Base-by-base conservation (phyloP, 1,139 yeast genomes). In the Meyerozyma guilliermondii region DNA sequence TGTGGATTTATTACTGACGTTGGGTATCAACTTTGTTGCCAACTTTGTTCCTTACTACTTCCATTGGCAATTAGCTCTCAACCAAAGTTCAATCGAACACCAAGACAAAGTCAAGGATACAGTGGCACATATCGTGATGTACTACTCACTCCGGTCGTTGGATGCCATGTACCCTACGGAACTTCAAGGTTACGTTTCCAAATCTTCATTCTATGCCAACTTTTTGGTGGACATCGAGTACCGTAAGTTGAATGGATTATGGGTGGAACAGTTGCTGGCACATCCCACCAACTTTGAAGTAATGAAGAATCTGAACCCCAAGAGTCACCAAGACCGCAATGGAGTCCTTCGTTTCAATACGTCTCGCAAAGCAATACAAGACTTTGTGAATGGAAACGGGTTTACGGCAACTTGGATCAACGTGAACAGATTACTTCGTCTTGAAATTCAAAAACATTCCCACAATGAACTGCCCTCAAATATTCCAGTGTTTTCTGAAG, bases 31-130 rank as follows among this genome's bases (percentile, higher is more conserved):
- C 48, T 71, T 76, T 33, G 51, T 73, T 13, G 63, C 60, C 46
- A 75, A 75, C 50, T 74, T 68, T 41, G 50, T 76, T 7, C 77
- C 80, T 5, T 74, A 68, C 50, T 72, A 74, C 50, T 67, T 65
- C 48, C 69, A 68, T 46, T 76, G 81, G 80, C 63, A 65, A 39
- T 45, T 66, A 36, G 44, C 46, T 6, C 51, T 47, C 20, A 43
- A 49, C 33, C 42, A 50, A 14, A 29, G 16, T 7, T 6, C 33
- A 16, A 13, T 29, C 1, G 33, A 29, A 13, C 7, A 29, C 11
- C 33, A 7, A 4, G 33, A 29, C 16, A 53, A 50, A 29, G 48
- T 60, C 11, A 62, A 56, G 41, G 76, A 72, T 40, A 62, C 75
- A 3, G 53, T 69, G 42, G 74, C 71, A 3, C 65, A 68, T 46